Evolutionary conservation across 2,329 filamentous ascomycete genomes (phyloP).

Genomic region (Trichoderma atroviride): DNA sequence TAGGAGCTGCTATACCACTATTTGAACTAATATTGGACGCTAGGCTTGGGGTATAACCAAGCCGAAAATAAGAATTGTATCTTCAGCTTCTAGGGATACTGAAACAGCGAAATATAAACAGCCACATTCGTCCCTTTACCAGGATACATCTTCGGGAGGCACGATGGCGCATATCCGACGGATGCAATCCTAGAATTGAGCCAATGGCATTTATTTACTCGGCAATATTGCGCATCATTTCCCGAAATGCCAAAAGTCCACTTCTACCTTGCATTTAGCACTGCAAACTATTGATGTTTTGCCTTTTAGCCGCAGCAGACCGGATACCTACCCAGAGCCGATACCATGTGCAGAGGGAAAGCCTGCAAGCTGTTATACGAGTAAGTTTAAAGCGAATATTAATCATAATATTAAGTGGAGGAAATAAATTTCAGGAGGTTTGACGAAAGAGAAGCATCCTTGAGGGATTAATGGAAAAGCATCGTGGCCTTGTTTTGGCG

Average conservation of each 20-base stretch:
- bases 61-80: not conserved
- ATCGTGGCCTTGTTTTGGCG: too few species aligned
- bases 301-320: conserved; percentile 14
- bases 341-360: not conserved
- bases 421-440: too few species aligned
- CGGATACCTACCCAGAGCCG: not conserved
- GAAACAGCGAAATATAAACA: not conserved
- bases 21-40: not conserved
- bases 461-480: not conserved
- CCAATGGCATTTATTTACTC: not conserved
- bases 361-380: not conserved
- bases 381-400: not conserved
- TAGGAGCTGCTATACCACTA: not conserved
- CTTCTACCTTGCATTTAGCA: not conserved
- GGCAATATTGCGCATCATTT: not conserved
- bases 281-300: not conserved
- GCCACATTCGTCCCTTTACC: not conserved
- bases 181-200: not conserved
- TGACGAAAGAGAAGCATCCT: not conserved
- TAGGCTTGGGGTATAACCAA: not conserved
- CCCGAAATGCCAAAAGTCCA: not conserved
- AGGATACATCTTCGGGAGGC: too few species aligned
- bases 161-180: not conserved
- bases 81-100: not conserved
- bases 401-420: not conserved